A percentile compares a stretch with the other conserved stretches of the same genome.
Conservation (phyloP, 1,284 basidiomycete species). For the Meripilus lineatus region DNA sequence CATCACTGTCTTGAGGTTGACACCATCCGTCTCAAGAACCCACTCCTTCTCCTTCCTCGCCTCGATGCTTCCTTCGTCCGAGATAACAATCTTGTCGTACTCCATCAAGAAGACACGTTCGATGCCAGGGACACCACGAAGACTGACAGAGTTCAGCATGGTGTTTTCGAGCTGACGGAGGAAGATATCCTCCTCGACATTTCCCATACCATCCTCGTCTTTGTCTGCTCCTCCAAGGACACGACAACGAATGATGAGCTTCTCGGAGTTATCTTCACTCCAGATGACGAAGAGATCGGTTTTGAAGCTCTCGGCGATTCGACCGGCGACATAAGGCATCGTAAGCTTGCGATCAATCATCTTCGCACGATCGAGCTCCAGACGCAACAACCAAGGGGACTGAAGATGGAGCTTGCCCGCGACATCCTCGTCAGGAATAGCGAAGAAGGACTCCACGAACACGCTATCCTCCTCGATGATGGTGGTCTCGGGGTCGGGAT, state of each 20-base stretch:
- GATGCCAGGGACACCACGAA: slow-evolving; percentile 92
- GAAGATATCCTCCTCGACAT: slow-evolving; percentile 94
- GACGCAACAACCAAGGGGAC: slow-evolving; percentile 96
- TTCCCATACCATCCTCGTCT: slow-evolving; percentile 75
- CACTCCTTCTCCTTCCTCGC: slow-evolving; percentile 76
- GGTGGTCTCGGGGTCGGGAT: slow-evolving; percentile 89
- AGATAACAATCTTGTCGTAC: slow-evolving; percentile 75
- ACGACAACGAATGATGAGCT: slow-evolving; percentile 96
- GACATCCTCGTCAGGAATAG: slow-evolving; percentile 96
- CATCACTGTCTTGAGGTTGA: slow-evolving; percentile 93
- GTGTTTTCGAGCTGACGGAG: slow-evolving; percentile 94
- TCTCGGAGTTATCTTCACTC: slow-evolving; percentile 98
- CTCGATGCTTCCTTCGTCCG: slow-evolving; percentile 61
- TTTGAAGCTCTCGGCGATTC: slow-evolving; percentile 93
- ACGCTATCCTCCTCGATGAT: slow-evolving; percentile 95
- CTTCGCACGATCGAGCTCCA: slow-evolving; percentile 95
- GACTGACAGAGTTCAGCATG: slow-evolving; percentile 93
- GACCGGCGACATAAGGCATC: slow-evolving; percentile 93
- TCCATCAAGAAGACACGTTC: slow-evolving; percentile 91
- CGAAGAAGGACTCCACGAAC: slow-evolving; percentile 99
- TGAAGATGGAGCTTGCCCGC: slow-evolving; percentile 88
- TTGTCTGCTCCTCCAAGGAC: slow-evolving; percentile 88
- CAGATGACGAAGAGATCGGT: slow-evolving; percentile 97
- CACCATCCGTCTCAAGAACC: slow-evolving; percentile 96
- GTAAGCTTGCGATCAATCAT: slow-evolving; percentile 97